Base-by-base conservation (phyloP, 257 asterid species). In the Eustoma russellianum region DNA sequence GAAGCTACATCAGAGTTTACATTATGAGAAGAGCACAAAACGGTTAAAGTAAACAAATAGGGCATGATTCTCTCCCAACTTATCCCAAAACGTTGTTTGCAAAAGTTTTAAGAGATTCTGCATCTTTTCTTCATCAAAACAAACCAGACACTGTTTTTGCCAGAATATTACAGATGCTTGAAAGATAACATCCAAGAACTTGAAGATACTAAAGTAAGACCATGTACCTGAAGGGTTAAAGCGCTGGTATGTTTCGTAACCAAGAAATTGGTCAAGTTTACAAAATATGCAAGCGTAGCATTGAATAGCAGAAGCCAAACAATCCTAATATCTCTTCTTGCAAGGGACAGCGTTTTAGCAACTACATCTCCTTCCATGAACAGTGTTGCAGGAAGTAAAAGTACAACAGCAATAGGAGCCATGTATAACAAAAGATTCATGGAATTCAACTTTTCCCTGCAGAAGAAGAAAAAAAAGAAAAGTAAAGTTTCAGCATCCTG, bases 211-310 rank as follows among this genome's bases (percentile, higher is more conserved):
- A n/a, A n/a, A n/a, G n/a, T n/a, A n/a, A n/a, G n/a, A n/a, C n/a
- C n/a, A n/a, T n/a, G n/a, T n/a, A n/a, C n/a, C n/a, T n/a, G n/a
- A n/a, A n/a, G 88, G 33, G 88, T 80, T 33, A 80, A 53, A 41
- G 88, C 83, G 59, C 88, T 80, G 68, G 88, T 80, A 73, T 77
- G 88, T 51, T 80, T 80, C 43, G 88, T 80, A 60, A 80, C 88
- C 83, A 80, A 73, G 56, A 80, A 80, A 65, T 80, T 80, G 74
- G 88, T 80, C 76, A 80, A 67, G 58, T 80, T 80, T 28, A 80
- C 88, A 59, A 80, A 71, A 71, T 80, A 80, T 6, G 88, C 88
- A 9, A 80, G 88, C 2, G 77, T 77, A 16, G 88, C 77, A 74
- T 77, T 80, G 79, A 80, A 77, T 46, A 80, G 75, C 68, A 80